Percentiles rank a stretch among this genome's conserved stretches.
These are phyloP conservation scores for Lactarius quietus DNA, from an alignment of 768 basidiomycete species.

Conservation along the genomic window DNA sequence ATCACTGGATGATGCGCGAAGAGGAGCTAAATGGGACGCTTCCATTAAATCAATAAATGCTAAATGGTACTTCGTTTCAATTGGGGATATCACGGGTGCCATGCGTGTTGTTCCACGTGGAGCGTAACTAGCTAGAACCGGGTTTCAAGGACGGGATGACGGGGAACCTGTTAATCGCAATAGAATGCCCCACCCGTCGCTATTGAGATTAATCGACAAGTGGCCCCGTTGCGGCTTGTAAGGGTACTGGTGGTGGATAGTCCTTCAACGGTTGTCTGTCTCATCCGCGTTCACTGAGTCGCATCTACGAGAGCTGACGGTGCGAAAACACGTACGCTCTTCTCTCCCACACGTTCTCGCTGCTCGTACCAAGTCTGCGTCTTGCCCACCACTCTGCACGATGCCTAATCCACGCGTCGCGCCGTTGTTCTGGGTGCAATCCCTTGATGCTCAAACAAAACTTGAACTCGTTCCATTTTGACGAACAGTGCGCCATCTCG, in stretches of 20 bases:
- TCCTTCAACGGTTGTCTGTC: conserved; percentile 48
- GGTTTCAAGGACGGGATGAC: neutral
- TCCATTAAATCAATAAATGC: neutral
- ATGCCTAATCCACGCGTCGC: conserved; percentile 79
- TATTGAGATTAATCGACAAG: conserved; percentile 5
- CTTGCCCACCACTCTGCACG: conserved; percentile 95
- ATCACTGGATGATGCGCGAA: neutral
- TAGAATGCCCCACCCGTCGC: neutral
- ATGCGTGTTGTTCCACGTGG: neutral
- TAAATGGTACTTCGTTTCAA: neutral
- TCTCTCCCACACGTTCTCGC: conserved; percentile 93
- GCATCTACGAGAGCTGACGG: neutral
- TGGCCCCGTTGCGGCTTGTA: conserved; percentile 1
- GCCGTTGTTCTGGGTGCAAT: conserved; percentile 69
- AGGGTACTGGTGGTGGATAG: conserved; percentile 39
- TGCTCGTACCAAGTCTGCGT: conserved; percentile 70
- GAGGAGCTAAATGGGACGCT: neutral
- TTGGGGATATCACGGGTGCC: neutral
- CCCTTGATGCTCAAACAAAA: conserved; percentile 86
- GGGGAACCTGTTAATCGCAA: neutral
- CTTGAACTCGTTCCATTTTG: conserved; percentile 90
- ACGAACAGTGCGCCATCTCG: conserved; percentile 60
- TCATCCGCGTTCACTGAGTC: no score
- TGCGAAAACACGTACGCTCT: conserved; percentile 55
- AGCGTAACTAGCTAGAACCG: neutral